Conservation (phyloP, 2,329 filamentous ascomycete species). For the Coleophoma cylindrospora region DNA sequence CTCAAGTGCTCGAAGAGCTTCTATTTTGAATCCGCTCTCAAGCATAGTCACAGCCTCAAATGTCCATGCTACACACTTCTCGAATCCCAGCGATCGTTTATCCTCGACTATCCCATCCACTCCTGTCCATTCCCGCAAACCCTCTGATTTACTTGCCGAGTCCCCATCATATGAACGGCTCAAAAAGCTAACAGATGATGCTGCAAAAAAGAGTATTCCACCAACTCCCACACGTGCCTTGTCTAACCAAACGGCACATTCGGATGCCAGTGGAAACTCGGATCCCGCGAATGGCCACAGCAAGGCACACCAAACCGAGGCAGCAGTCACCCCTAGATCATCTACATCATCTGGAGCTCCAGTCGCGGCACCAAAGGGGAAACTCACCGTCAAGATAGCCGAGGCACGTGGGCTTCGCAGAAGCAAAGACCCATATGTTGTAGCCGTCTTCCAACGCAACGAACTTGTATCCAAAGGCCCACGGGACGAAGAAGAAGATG, state of each 20-base stretch:
- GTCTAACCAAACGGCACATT: conserved; percentile 47
- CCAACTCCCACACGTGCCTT: conserved; percentile 85
- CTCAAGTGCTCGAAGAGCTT: conserved; percentile 36
- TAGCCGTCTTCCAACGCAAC: conserved; percentile 94
- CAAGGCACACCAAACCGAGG: conserved; percentile 33
- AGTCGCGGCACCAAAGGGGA: conserved; percentile 73
- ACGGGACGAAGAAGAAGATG: conserved; percentile 53
- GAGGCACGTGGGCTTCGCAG: conserved; percentile 79
- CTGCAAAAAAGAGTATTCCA: conserved; percentile 79
- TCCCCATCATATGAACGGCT: conserved; percentile 64
- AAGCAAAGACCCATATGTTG: conserved; percentile 87
- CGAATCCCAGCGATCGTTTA: conserved; percentile 55
- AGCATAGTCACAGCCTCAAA: conserved; percentile 57
- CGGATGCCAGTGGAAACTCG: conserved; percentile 32
- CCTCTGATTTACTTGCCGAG: conserved; percentile 39
- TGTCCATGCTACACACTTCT: conserved; percentile 64
- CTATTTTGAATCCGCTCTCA: conserved; percentile 53
- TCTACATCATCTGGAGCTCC: conserved; percentile 44
- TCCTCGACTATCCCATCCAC: conserved; percentile 46
- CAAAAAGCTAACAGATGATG: conserved; percentile 85
- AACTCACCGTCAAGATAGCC: conserved; percentile 81
- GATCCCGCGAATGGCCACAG: conserved; percentile 23
- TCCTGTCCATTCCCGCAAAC: conserved; percentile 43
- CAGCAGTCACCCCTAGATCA: conserved; percentile 27
- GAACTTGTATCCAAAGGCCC: conserved; percentile 92